Evolutionary conservation across 441 rosid genomes (phyloP), one percentile per base, ranked within the genome.

Genomic region (Eruca vesicaria): DNA sequence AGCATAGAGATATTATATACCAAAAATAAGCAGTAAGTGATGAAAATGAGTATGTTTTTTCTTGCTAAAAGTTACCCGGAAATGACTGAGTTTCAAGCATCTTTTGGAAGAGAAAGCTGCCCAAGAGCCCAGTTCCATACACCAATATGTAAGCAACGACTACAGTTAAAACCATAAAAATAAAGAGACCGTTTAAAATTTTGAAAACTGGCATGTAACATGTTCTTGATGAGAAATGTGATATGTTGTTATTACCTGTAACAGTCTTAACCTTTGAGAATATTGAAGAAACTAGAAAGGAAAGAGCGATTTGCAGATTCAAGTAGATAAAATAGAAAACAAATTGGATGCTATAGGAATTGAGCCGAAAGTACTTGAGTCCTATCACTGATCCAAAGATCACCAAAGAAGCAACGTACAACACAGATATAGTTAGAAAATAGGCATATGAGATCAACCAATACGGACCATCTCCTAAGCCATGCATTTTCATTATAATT

Each of bases 401-500:
- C 84, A 91, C 97, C 66, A 90, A 88, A 58, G 93, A 88, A 23
- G 86, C 32, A 78, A 88, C 86, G 81, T 95, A 93, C 21, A 87
- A 65, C 64, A 79, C 64, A 18, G 96, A 95, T 79, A 93, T 58
- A 52, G 74, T 58, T 50, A 95, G 86, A 81, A 93, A 95, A 85
- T 95, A 95, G 48, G 84, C 88, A 75, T 96, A 96, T n/a, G 98
- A 82, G 68, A 93, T 91, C 82, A 93, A 55, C 98, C 97, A 96
- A 75, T 93, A 96, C 71, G 99, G 97, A 69, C 93, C 97, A 76
- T 93, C 97, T 18, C 98, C 92, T 71, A 96, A 90, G 52, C 98
- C 98, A 1, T 96, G 99, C 99, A 96, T 93, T 86, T 93, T 93
- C 99, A 93, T 96, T 94, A 96, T 96, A 72, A 96, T 88, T 78